A percentile compares a stretch with the other conserved stretches of the same genome.
phyloP scores from a whole-genome alignment of 2,329 filamentous ascomycete species.

The Clonostachys sp. region DNA sequence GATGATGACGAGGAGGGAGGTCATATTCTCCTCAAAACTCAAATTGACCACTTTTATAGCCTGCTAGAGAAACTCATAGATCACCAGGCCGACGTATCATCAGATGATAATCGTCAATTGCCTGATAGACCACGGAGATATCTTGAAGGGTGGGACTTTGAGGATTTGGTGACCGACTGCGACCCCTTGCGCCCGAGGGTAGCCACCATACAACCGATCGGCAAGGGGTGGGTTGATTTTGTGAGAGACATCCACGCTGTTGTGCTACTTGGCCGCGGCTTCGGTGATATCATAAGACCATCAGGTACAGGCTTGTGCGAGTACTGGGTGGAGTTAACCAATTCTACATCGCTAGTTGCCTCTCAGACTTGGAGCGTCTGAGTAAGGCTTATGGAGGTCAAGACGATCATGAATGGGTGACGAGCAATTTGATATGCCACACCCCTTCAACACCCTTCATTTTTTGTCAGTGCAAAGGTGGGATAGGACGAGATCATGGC shows the following conservation, averaged over 20 bases:
- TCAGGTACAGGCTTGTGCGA: not conserved
- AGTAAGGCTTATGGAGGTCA: not conserved
- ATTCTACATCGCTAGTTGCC: not conserved
- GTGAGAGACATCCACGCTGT: not conserved
- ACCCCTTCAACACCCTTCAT: not conserved
- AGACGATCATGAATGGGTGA: not conserved
- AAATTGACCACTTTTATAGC: not conserved
- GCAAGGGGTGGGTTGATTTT: not conserved
- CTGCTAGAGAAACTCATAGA: not conserved
- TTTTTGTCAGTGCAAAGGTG: not conserved
- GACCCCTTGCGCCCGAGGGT: not conserved
- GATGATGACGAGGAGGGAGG: not conserved
- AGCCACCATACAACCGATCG: not conserved
- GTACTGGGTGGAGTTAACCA: not conserved
- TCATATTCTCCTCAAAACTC: not conserved
- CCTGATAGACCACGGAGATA: not conserved
- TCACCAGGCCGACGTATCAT: not conserved
- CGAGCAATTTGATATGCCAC: not conserved
- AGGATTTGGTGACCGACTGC: not conserved
- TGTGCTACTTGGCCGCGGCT: not conserved
- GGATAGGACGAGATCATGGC: not conserved
- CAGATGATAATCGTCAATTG: not conserved
- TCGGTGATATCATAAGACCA: not conserved
- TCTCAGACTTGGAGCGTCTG: not conserved
- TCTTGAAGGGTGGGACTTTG: not conserved